phyloP scores from a whole-genome alignment of 768 basidiomycete genomes.

The Bullera alba region DNA sequence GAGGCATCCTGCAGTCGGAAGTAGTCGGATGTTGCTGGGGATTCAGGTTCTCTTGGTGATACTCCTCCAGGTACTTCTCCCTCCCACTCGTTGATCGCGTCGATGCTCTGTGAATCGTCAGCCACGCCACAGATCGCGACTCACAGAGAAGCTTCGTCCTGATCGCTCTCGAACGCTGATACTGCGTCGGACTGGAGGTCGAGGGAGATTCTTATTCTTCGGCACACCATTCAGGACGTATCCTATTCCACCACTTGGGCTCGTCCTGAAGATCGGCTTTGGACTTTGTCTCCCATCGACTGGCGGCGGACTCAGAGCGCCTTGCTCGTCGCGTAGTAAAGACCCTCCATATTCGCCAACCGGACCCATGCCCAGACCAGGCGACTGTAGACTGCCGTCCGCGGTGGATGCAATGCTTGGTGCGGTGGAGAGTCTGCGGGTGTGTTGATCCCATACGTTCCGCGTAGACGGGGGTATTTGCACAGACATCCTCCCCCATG shows the following conservation, averaged over 20 bases:
- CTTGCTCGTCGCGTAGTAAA: slow-evolving; percentile 10
- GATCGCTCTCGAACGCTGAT: slow-evolving; percentile 14
- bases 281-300: slow-evolving; percentile 24
- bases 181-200: slow-evolving; percentile 22
- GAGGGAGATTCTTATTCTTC: slow-evolving; percentile 13
- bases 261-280: slow-evolving; percentile 20
- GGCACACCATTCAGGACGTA: slow-evolving; percentile 40
- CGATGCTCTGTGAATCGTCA: slow-evolving; percentile 28
- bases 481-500: slow-evolving; percentile 12
- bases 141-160: slow-evolving; percentile 6
- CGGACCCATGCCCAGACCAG: slow-evolving; percentile 34
- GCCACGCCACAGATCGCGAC: neutral
- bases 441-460: slow-evolving; percentile 32
- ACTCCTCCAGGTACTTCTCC: slow-evolving; percentile 2
- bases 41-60: slow-evolving; percentile 14
- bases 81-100: slow-evolving; percentile 38
- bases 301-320: slow-evolving; percentile 19
- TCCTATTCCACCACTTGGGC: slow-evolving; percentile 32
- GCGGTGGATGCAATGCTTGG: slow-evolving; percentile 25
- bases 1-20: slow-evolving; percentile 22
- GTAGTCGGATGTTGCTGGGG: slow-evolving; percentile 30
- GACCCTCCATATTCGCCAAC: slow-evolving; percentile 33
- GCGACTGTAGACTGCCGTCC: slow-evolving; percentile 16
- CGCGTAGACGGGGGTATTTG: neutral
- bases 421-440: slow-evolving; percentile 29